Evolutionary conservation across 768 basidiomycete species (phyloP).

Genomic region (Sistotremastrum niveocremeum): DNA sequence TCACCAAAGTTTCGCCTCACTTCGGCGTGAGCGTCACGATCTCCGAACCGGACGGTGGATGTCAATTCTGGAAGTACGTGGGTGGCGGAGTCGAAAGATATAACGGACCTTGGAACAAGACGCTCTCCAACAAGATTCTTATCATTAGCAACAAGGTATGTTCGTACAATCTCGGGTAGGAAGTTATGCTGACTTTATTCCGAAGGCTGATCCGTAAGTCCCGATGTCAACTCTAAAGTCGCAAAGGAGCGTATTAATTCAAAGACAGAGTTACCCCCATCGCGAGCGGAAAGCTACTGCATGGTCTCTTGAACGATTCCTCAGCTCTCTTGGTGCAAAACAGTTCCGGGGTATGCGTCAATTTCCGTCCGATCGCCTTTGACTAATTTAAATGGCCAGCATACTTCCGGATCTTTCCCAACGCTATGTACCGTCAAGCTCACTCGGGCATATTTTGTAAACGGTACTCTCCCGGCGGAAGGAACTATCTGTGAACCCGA

Average conservation of each 20-base stretch:
- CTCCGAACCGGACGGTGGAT: conserved; percentile 5
- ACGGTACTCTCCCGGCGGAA: conserved; percentile 26
- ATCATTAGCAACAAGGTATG: conserved; percentile 5
- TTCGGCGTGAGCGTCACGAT: conserved; percentile 3
- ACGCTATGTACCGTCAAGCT: conserved; percentile 22
- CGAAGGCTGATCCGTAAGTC: too few relatives aligned
- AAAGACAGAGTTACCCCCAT: too few relatives aligned
- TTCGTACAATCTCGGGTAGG: neutral
- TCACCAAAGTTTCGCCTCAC: conserved; percentile 1
- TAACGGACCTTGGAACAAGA: conserved; percentile 5
- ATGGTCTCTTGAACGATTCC: too few relatives aligned
- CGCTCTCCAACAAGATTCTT: conserved; percentile 4
- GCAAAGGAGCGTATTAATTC: too few relatives aligned
- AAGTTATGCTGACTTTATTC: too few relatives aligned
- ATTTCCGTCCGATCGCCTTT: too few relatives aligned
- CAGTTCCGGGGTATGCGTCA: too few relatives aligned
- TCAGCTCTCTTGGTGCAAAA: too few relatives aligned
- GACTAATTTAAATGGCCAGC: conserved; percentile 4
- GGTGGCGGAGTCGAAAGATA: neutral
- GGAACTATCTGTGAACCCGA: conserved; percentile 27
- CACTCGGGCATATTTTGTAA: conserved; percentile 26
- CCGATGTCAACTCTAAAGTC: too few relatives aligned
- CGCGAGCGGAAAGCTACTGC: too few relatives aligned
- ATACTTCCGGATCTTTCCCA: conserved; percentile 19
- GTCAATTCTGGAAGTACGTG: conserved; percentile 5